Evolutionary conservation across 306 rosid species (phyloP).

Genomic region (Urtica urens): DNA sequence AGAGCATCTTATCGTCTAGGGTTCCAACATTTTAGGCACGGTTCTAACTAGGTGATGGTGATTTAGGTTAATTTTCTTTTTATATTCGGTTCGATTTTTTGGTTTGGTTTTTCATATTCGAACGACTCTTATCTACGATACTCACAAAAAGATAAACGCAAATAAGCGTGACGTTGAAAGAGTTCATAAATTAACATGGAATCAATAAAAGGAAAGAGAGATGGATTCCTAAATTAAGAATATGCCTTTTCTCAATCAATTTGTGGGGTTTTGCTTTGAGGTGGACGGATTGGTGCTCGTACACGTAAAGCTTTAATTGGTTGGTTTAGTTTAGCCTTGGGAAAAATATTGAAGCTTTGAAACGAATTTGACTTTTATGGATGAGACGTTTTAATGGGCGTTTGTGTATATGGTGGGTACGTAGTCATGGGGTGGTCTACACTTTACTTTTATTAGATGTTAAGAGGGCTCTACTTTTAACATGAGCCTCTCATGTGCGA

Average conservation of each 20-base stretch:
- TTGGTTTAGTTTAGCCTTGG: background rate
- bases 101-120: too few relatives aligned
- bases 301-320: conserved; percentile 17
- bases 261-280: conserved; percentile 6
- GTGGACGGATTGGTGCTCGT: conserved; percentile 1
- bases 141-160: background rate
- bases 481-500: conserved; percentile 47
- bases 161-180: background rate
- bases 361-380: conserved; percentile 17
- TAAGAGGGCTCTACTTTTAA: conserved; percentile 27
- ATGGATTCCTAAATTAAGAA: conserved; percentile 9
- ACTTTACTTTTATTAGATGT: conserved; percentile 18
- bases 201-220: conserved; percentile 18
- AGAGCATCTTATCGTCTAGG: conserved; percentile 15
- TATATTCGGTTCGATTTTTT: background rate
- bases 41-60: conserved; percentile 18
- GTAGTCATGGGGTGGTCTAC: conserved; percentile 22
- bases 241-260: conserved; percentile 3
- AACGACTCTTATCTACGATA: too few relatives aligned
- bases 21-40: conserved; percentile 12
- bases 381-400: background rate
- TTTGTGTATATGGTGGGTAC: conserved; percentile 6
- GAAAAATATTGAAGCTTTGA: background rate
- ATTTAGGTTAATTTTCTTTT: background rate
- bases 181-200: background rate